phyloP scores from a whole-genome alignment of 108 stramenopile genomes.

The Stephanodiscus triporus region DNA sequence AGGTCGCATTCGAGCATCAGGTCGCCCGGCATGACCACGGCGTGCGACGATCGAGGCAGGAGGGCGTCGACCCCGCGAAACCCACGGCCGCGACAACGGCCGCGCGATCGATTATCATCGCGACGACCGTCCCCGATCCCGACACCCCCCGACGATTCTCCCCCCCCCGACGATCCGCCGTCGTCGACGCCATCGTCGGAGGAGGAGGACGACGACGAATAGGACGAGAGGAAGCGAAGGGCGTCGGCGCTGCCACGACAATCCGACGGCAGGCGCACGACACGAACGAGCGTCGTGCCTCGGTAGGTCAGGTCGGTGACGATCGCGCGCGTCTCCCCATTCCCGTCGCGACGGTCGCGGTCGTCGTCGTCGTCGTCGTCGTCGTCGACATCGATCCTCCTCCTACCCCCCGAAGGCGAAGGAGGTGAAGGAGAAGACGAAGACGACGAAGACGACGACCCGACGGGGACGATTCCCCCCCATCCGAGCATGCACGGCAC shows the following conservation, averaged over 20 bases:
- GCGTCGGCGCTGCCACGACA: conserved; percentile 78
- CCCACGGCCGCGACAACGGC: too few species aligned
- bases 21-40: conserved; percentile 79
- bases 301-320: background rate
- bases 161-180: background rate
- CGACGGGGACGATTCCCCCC: background rate
- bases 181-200: background rate
- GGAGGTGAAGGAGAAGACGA: too few species aligned
- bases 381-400: background rate
- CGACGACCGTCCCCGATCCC: background rate
- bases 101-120: too few species aligned
- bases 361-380: background rate
- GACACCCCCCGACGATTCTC: background rate
- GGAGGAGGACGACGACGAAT: background rate
- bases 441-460: background rate
- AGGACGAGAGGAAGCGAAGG: conserved; percentile 55
- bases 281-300: conserved; percentile 30
- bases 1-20: conserved; percentile 54
- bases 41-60: conserved; percentile 44
- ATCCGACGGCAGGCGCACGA: conserved; percentile 55
- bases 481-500: conserved; percentile 38
- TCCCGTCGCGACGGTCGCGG: background rate
- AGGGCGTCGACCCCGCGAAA: conserved; percentile 17
- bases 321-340: background rate
- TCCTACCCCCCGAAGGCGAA: too few species aligned